Base-by-base conservation (phyloP, 23 red algal species). In the Cyanidiococcus yangmingshanensis region DNA sequence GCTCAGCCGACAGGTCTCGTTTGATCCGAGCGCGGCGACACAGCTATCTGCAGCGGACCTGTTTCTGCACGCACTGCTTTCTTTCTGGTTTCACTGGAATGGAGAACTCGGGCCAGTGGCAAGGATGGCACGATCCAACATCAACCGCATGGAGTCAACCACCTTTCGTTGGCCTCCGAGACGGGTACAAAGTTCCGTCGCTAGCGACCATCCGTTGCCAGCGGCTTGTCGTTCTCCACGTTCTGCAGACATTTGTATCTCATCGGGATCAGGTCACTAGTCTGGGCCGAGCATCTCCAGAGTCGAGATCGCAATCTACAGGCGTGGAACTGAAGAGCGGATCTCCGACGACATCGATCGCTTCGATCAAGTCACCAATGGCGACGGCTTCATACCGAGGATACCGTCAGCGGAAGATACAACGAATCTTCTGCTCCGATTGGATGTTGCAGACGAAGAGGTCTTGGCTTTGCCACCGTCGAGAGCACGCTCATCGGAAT, bases 1-100 rank as follows among this genome's bases (percentile, higher is more conserved):
- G 32, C 32, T 25, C 27, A 12, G 12, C 7, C 63, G 27, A 12
- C 45, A 54, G 7, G 45, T 54, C 7, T 54, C 45, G 21, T 54
- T 54, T 54, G 45, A 54, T 7, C 45, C 12, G 7, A 15, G 12
- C 21, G 63, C 63, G 12, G 63, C n/a, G 32, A 35, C n/a, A 27
- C 3, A 12, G 7, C n/a, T 32, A 29, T 25, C 21, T 35, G 63
- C 27, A 2, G n/a, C 63, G 3, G 32, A 35, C 32, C 63, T 71
- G 7, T 71, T 71, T 30, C 16, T 71, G 12, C 32, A 35, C 63
- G 63, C 63, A 35, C 12, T 7, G 63, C 12, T 71, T 25, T 12
- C 21, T 12, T 71, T 71, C n/a, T 71, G 63, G 63, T 71, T 71
- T 35, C 21, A 71, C 32, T 71, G 63, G 63, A 71, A 71, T 71